Conservation (phyloP, 352 stramenopile species). For the Blastocystis sp. region DNA sequence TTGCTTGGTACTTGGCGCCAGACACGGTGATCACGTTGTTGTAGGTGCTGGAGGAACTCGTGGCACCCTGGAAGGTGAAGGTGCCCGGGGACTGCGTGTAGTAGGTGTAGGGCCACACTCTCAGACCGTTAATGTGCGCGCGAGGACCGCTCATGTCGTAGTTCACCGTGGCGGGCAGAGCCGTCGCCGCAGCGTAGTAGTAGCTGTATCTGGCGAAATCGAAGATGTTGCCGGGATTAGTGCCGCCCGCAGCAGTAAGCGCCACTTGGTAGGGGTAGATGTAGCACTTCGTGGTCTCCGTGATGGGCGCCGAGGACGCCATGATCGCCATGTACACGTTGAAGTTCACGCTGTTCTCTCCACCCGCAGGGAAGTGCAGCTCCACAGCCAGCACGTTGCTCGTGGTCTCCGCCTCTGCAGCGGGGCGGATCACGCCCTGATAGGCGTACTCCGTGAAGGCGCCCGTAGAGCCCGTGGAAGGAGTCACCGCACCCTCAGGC, state of each 20-base stretch:
- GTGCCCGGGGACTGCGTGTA: neutral
- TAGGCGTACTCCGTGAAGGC: neutral
- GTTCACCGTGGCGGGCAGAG: conserved; percentile 5
- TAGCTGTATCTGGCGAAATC: too few species aligned
- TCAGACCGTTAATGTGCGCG: too few species aligned
- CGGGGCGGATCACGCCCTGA: too few species aligned
- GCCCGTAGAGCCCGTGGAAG: conserved; percentile 13
- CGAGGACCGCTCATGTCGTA: too few species aligned
- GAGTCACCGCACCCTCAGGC: too few species aligned
- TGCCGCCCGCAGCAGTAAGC: too few species aligned
- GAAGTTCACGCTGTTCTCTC: conserved; percentile 5
- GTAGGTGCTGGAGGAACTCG: neutral
- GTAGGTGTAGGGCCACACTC: neutral
- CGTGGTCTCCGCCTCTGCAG: too few species aligned
- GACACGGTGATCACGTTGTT: neutral
- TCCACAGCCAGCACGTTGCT: too few species aligned
- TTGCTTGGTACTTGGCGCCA: neutral
- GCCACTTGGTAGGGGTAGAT: too few species aligned
- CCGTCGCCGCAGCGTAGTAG: neutral
- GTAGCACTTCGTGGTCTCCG: neutral
- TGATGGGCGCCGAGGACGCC: neutral
- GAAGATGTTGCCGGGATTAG: too few species aligned
- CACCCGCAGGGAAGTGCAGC: neutral
- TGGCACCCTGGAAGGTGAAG: conserved; percentile 21
- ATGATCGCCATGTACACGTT: neutral